phyloP scores from a whole-genome alignment of 2,329 filamentous ascomycete species.

The Fusarium verticillioides region DNA sequence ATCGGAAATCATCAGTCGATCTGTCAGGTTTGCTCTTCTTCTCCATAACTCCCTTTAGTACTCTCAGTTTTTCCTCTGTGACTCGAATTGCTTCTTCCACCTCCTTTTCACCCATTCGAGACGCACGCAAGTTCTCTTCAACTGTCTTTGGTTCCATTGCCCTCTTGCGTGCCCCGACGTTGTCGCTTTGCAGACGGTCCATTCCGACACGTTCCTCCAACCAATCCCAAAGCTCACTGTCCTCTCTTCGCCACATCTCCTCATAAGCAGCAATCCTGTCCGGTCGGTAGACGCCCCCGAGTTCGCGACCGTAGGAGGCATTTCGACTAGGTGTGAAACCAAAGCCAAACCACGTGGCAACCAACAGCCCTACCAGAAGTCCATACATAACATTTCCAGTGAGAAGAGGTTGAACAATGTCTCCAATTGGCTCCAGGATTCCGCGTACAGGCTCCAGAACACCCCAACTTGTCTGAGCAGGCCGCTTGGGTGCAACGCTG shows the following conservation, averaged over 20 bases:
- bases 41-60: slow-evolving; percentile 77
- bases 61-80: slow-evolving; percentile 84
- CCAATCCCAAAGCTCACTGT: slow-evolving; percentile 93
- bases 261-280: slow-evolving; percentile 87
- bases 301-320: slow-evolving; percentile 50
- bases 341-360: slow-evolving; percentile 79
- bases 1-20: slow-evolving; percentile 21
- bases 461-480: slow-evolving; percentile 73
- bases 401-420: slow-evolving; percentile 76
- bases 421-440: slow-evolving; percentile 74
- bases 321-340: slow-evolving; percentile 58
- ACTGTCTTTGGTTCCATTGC: slow-evolving; percentile 65
- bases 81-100: slow-evolving; percentile 84
- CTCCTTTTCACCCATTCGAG: slow-evolving; percentile 76
- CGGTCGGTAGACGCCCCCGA: slow-evolving; percentile 54
- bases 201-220: slow-evolving; percentile 86
- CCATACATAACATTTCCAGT: slow-evolving; percentile 82
- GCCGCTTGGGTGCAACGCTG: slow-evolving; percentile 55
- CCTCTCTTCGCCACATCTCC: slow-evolving; percentile 89
- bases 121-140: slow-evolving; percentile 68
- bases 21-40: slow-evolving; percentile 51
- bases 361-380: slow-evolving; percentile 76
- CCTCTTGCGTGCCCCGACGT: slow-evolving; percentile 54
- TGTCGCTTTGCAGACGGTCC: slow-evolving; percentile 63
- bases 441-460: slow-evolving; percentile 80